Evolutionary conservation across 305 asterid genomes (phyloP).

Genomic region (Fraxinus baroniana): DNA sequence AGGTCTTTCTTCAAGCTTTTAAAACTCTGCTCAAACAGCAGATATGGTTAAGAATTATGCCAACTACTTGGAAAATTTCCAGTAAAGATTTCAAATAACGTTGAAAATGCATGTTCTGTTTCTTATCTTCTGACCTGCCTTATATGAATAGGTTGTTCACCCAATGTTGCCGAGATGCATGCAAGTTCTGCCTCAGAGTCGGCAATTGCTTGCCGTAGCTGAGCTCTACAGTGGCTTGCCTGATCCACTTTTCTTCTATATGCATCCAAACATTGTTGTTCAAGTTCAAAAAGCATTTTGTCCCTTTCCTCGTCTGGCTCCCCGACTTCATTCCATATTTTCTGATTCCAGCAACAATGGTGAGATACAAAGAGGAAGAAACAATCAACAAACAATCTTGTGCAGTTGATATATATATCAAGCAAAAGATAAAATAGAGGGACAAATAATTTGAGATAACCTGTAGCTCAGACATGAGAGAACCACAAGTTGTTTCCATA

Average conservation of each 20-base stretch:
- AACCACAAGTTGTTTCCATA: slow-evolving; percentile 69
- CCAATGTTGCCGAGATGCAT: slow-evolving; percentile 57
- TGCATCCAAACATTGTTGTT: slow-evolving; percentile 77
- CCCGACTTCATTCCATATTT: slow-evolving; percentile 92
- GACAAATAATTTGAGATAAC: slow-evolving; percentile 31
- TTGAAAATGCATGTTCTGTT: not conserved
- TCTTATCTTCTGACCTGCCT: slow-evolving; percentile 45
- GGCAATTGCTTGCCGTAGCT: slow-evolving; percentile 69
- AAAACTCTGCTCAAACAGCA: slow-evolving; percentile 45
- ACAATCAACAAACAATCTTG: not conserved
- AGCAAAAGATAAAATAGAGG: not conserved
- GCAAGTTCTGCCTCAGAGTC: slow-evolving; percentile 79
- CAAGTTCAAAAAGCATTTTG: slow-evolving; percentile 73
- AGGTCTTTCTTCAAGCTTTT: slow-evolving; percentile 68
- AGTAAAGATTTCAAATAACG: not conserved
- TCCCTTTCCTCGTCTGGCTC: slow-evolving; percentile 73
- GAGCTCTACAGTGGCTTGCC: slow-evolving; percentile 60
- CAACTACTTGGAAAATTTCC: not conserved
- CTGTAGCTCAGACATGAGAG: slow-evolving; percentile 77
- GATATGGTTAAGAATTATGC: not conserved
- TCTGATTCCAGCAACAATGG: slow-evolving; percentile 41
- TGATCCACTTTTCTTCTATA: slow-evolving; percentile 87
- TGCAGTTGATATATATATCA: not conserved
- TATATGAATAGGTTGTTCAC: slow-evolving; percentile 50
- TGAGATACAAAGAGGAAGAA: not conserved